Evolutionary conservation across 2,329 filamentous ascomycete genomes (phyloP), one percentile per base, ranked within the genome.

Genomic region (Monosporascus sp.): DNA sequence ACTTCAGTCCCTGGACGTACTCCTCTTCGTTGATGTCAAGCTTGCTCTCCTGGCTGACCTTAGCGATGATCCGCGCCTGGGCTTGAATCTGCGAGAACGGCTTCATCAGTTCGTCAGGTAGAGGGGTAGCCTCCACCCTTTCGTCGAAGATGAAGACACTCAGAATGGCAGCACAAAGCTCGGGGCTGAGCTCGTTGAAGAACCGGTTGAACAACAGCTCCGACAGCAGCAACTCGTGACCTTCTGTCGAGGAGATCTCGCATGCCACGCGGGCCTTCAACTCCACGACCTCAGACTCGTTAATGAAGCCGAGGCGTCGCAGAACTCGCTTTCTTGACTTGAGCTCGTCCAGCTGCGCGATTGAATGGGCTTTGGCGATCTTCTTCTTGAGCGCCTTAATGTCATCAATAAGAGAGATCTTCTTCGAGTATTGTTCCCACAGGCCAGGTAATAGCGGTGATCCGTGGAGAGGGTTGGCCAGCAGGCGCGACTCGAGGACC

Each of bases 131-230:
- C 63, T 93, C 88, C 47, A 89, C 85, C 77, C 95, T 96, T 74
- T 99, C 94, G 67, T 99, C 95, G 61, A 97, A 97, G 59, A 99
- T 94, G 74, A 99, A 97, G 66, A 90, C 92, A 63, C 90, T 95
- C 54, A 99, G 79, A 6, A 92, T 84, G 0, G 93, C 83, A 1
- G 94, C 94, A 63, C 87, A 89, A 60, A 93, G 82, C 70, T 97
- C 93, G 0, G 94, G 91, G 0, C 85, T 85, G 44, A 97, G 76
- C 66, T 97, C 92, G 68, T 97, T 99, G 81, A 99, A 99, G 79
- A 97, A 97, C 39, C 92, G 84, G 70, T 97, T 95, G 72, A 99
- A 97, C 1, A 99, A 81, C 27, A 99, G 79, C 71, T 99, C 94
- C 14, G 89, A 91, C 5, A 99, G 81, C 58, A 99, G 85, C 43